A percentile compares a stretch with the other conserved stretches of the same genome.
Evolutionary conservation across 2,329 filamentous ascomycete genomes (phyloP).

Genomic region (Penicillium occitanis): DNA sequence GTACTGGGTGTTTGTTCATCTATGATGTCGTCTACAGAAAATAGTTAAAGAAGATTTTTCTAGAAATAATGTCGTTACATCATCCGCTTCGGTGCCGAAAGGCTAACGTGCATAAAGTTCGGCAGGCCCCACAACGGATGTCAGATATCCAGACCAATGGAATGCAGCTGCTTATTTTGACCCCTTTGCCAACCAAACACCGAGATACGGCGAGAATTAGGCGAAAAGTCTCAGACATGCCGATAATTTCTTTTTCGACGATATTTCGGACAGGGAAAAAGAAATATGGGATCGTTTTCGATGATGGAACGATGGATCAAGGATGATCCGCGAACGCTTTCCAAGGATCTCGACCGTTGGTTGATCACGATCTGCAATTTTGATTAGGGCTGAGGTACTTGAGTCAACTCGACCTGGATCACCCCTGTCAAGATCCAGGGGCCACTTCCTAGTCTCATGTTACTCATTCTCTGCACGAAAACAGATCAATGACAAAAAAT

Average conservation of each 20-base stretch:
- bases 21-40: not conserved
- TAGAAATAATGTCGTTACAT: not conserved
- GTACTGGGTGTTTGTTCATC: not conserved
- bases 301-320: not conserved
- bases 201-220: not conserved
- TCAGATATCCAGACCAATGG: not conserved
- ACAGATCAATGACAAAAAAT: not conserved
- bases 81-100: not conserved
- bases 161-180: not conserved
- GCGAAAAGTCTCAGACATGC: not conserved
- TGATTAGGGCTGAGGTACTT: not conserved
- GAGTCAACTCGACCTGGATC: not conserved
- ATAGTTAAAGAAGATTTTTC: not conserved
- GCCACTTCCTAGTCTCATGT: not conserved
- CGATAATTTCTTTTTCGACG: not conserved
- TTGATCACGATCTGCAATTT: not conserved
- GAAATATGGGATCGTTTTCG: not conserved
- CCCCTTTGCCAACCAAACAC: not conserved
- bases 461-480: not conserved
- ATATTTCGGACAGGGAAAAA: not conserved
- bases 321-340: not conserved
- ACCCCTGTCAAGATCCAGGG: not conserved
- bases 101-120: conserved; percentile 2
- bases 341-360: not conserved
- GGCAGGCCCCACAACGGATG: not conserved